These are phyloP conservation scores for Leishmania braziliensis DNA, from an alignment of 208 protist species.

Conservation along the genomic window DNA sequence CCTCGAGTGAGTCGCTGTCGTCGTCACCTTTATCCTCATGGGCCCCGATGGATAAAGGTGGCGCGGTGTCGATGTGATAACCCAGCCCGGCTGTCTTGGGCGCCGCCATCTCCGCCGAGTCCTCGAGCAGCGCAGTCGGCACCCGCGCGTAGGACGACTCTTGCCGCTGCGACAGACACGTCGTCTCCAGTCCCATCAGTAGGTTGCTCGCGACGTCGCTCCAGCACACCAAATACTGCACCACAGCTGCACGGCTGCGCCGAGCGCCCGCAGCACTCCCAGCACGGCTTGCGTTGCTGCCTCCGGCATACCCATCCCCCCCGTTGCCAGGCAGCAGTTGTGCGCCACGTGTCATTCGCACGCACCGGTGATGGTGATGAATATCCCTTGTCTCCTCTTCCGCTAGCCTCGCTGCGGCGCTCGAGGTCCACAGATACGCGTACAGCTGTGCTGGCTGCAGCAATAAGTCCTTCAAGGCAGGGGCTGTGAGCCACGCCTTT, in stretches of 20 bases:
- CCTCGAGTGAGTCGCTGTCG: slow-evolving; percentile 31
- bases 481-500: slow-evolving; percentile 10
- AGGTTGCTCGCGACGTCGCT: slow-evolving; percentile 84
- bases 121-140: slow-evolving; percentile 54
- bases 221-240: slow-evolving; percentile 68
- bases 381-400: slow-evolving; percentile 9
- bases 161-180: slow-evolving; percentile 12
- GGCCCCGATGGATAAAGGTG: background rate
- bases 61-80: background rate
- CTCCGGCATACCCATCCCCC: background rate
- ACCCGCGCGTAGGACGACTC: slow-evolving; percentile 49
- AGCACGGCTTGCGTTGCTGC: background rate
- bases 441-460: slow-evolving; percentile 19
- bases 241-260: slow-evolving; percentile 9
- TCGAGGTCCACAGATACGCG: slow-evolving; percentile 18
- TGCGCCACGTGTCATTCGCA: background rate
- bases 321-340: background rate
- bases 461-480: slow-evolving; percentile 19
- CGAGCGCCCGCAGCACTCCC: background rate
- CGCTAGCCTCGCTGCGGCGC: slow-evolving; percentile 1
- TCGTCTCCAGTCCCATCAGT: slow-evolving; percentile 47
- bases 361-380: background rate
- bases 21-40: slow-evolving; percentile 13
- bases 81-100: background rate
- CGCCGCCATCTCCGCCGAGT: slow-evolving; percentile 16